A percentile compares a stretch with the other conserved stretches of the same genome.
Conservation (phyloP, 1,139 yeast genomes). For the Cylindricascospora bacillispora region DNA sequence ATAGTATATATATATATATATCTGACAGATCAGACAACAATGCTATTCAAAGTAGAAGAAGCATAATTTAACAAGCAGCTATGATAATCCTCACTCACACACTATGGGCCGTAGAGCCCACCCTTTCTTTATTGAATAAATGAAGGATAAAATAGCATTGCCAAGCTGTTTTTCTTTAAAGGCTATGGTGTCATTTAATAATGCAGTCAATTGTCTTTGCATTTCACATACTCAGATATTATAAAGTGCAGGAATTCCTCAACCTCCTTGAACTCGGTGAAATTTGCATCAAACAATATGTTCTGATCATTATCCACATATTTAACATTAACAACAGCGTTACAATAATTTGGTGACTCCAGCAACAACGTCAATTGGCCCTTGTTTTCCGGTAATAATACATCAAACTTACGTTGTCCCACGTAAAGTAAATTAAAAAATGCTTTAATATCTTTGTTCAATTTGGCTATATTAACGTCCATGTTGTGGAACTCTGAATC, state of each 20-base stretch:
- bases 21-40: too few relatives aligned
- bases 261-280: conserved; percentile 24
- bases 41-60: too few relatives aligned
- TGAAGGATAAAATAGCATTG: too few relatives aligned
- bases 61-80: too few relatives aligned
- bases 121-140: too few relatives aligned
- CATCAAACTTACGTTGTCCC: conserved; percentile 14
- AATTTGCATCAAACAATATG: conserved; percentile 17
- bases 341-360: conserved; percentile 24
- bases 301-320: conserved; percentile 7
- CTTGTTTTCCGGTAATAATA: conserved; percentile 7
- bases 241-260: conserved; percentile 25
- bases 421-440: conserved; percentile 15
- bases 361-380: conserved; percentile 12
- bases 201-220: too few relatives aligned
- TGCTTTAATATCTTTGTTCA: conserved; percentile 16
- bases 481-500: conserved; percentile 1
- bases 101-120: too few relatives aligned
- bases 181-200: too few relatives aligned
- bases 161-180: too few relatives aligned
- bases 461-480: conserved; percentile 14
- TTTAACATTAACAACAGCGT: conserved; percentile 17
- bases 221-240: conserved; percentile 16
- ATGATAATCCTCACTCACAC: too few relatives aligned
- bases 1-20: too few relatives aligned